Evolutionary conservation across 371 early-diverging fungal species (phyloP).

Genomic region (Rhizopus microsporus): DNA sequence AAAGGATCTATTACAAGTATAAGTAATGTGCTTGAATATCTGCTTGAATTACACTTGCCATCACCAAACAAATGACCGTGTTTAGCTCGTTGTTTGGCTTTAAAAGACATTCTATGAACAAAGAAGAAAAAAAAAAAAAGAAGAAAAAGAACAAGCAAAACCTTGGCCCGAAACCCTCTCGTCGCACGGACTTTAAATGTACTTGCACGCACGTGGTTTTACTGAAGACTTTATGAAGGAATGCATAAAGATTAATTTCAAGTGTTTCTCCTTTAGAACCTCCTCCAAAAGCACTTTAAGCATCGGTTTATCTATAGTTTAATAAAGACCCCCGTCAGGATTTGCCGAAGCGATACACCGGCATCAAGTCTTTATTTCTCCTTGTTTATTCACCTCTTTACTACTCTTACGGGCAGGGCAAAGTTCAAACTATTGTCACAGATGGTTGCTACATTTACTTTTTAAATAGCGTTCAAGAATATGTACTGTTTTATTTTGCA

Average conservation of each 20-base stretch:
- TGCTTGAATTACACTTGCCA: conserved; percentile 31
- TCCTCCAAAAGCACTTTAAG: too few relatives aligned
- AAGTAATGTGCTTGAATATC: background rate
- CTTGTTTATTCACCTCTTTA: too few relatives aligned
- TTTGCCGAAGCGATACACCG: too few relatives aligned
- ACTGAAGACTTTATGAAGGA: background rate
- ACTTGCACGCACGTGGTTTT: background rate
- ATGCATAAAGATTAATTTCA: too few relatives aligned
- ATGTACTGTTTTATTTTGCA: background rate
- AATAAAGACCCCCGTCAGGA: too few relatives aligned
- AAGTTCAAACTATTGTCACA: too few relatives aligned
- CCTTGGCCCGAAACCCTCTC: background rate
- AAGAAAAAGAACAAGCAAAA: conserved; percentile 4
- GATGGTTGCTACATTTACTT: too few relatives aligned
- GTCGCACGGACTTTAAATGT: background rate
- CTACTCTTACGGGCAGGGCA: too few relatives aligned
- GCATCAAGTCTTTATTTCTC: too few relatives aligned
- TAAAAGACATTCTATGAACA: conserved; percentile 35
- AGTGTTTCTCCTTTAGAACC: too few relatives aligned
- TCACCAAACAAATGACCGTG: conserved; percentile 52
- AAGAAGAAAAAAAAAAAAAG: conserved; percentile 5
- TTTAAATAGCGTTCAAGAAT: too few relatives aligned
- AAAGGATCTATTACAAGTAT: conserved; percentile 32
- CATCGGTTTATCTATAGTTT: too few relatives aligned
- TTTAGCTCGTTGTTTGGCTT: conserved; percentile 47